Percentiles rank a stretch among this genome's conserved stretches.
These are phyloP conservation scores for Triticum monococcum DNA, from an alignment of 176 grass and related monocot genomes.

Conservation along the genomic window DNA sequence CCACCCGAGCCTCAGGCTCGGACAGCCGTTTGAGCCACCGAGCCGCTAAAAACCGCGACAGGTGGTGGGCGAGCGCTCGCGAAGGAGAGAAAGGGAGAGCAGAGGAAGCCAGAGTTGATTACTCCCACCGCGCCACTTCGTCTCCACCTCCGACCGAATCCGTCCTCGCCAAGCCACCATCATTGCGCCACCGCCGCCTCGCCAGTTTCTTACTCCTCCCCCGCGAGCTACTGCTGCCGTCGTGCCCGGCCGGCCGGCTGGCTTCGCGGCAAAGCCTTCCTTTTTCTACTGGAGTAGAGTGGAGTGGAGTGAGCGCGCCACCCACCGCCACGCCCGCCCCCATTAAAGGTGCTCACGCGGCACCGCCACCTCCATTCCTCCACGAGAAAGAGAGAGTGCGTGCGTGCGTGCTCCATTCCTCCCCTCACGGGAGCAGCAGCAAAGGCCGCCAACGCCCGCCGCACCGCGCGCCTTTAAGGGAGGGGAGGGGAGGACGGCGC, in stretches of 20 bases:
- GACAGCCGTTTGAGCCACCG: conserved; percentile 68
- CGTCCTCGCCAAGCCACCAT: conserved; percentile 51
- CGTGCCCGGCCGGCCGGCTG: not conserved
- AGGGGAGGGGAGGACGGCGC: conserved; percentile 2
- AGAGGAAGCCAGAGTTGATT: conserved; percentile 35
- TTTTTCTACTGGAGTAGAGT: conserved; percentile 20
- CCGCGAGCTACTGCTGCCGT: conserved; percentile 1
- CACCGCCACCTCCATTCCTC: conserved; percentile 32
- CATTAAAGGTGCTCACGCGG: conserved; percentile 63
- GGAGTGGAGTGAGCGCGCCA: conserved; percentile 16
- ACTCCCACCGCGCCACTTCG: conserved; percentile 16
- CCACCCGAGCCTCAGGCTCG: conserved; percentile 59
- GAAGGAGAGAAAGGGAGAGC: conserved; percentile 8
- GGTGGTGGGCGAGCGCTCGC: conserved; percentile 16
- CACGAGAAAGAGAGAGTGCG: conserved; percentile 36
- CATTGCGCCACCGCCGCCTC: conserved; percentile 46
- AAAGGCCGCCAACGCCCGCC: conserved; percentile 41
- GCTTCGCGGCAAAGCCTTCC: conserved; percentile 44
- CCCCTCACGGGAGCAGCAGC: conserved; percentile 54
- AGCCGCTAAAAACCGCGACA: conserved; percentile 19
- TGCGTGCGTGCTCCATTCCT: not conserved
- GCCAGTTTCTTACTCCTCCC: not conserved
- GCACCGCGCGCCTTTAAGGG: conserved; percentile 55
- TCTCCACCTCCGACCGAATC: conserved; percentile 41
- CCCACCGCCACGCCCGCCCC: conserved; percentile 20